Evolutionary conservation across 805 yeast species (phyloP).

Genomic region (Alloascoidea africana): DNA sequence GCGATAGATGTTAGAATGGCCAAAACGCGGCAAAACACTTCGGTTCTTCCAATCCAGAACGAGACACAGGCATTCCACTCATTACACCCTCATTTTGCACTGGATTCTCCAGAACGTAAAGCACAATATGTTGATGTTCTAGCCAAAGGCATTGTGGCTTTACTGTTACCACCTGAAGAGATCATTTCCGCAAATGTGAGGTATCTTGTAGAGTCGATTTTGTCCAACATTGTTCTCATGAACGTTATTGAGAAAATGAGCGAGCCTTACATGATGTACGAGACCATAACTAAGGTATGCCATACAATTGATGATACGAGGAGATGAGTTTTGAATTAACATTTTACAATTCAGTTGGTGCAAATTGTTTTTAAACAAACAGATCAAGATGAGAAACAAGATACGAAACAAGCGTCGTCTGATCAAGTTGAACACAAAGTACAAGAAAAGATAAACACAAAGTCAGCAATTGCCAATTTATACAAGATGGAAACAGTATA

Average conservation of each 20-base stretch:
- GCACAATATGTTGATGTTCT: conserved; percentile 21
- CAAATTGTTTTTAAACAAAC: too few relatives aligned
- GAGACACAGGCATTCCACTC: conserved; percentile 20
- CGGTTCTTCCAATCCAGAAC: conserved; percentile 17
- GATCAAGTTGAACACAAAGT: too few relatives aligned
- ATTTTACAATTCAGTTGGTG: too few relatives aligned
- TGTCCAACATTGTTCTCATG: conserved; percentile 26
- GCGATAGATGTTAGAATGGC: background rate
- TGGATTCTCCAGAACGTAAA: conserved; percentile 13
- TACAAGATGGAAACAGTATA: background rate
- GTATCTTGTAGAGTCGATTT: conserved; percentile 22
- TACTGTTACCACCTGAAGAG: conserved; percentile 26
- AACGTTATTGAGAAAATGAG: conserved; percentile 27
- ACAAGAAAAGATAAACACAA: too few relatives aligned
- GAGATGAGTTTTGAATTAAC: too few relatives aligned
- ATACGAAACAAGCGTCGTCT: too few relatives aligned
- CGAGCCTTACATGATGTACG: conserved; percentile 38
- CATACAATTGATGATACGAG: too few relatives aligned
- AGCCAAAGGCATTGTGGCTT: conserved; percentile 18
- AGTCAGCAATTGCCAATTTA: background rate
- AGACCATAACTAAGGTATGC: conserved; percentile 18
- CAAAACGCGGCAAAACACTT: conserved; percentile 14
- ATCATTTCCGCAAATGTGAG: conserved; percentile 22
- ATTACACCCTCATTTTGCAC: conserved; percentile 20
- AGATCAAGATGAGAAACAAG: too few relatives aligned